Percentiles rank a stretch among this genome's conserved stretches.
Conservation (phyloP, 352 stramenopile genomes). For the Albugo laibachii region DNA sequence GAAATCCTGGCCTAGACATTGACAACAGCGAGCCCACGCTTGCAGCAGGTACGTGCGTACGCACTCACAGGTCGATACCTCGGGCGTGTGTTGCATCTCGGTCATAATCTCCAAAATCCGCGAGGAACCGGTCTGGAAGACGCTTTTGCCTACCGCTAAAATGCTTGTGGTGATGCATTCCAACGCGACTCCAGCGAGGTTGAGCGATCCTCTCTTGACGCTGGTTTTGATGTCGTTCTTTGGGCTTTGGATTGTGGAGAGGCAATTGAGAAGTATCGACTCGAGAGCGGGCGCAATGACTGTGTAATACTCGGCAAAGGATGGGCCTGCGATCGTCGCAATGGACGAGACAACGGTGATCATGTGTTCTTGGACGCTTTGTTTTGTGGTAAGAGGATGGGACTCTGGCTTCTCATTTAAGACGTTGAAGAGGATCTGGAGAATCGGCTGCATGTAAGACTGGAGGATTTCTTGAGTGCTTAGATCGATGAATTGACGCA, state of each 20-base stretch:
- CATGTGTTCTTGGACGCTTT: slow-evolving; percentile 56
- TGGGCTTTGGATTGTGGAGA: slow-evolving; percentile 3
- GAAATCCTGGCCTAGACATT: slow-evolving; percentile 60
- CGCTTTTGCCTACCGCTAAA: slow-evolving; percentile 46
- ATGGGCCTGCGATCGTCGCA: slow-evolving; percentile 32
- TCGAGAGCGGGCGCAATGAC: slow-evolving; percentile 55
- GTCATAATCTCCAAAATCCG: slow-evolving; percentile 74
- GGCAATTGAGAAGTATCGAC: slow-evolving; percentile 36
- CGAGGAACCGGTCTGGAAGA: slow-evolving; percentile 42
- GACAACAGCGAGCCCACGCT: slow-evolving; percentile 55
- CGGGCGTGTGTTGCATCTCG: slow-evolving; percentile 64
- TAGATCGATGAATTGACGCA: slow-evolving; percentile 75
- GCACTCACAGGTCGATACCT: slow-evolving; percentile 60
- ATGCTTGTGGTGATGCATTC: slow-evolving; percentile 68
- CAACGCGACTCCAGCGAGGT: slow-evolving; percentile 63
- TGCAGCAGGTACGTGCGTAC: slow-evolving; percentile 70
- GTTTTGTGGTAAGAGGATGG: slow-evolving; percentile 1
- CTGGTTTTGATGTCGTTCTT: background rate
- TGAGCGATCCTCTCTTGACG: slow-evolving; percentile 22
- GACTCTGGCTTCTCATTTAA: slow-evolving; percentile 17
- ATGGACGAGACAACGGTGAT: slow-evolving; percentile 69
- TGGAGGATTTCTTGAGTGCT: slow-evolving; percentile 29
- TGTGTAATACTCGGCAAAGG: slow-evolving; percentile 54
- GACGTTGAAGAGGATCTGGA: slow-evolving; percentile 42
- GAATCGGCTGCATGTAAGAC: slow-evolving; percentile 53